Evolutionary conservation across 345 rosid species (phyloP).

Genomic region (Camelina neglecta): DNA sequence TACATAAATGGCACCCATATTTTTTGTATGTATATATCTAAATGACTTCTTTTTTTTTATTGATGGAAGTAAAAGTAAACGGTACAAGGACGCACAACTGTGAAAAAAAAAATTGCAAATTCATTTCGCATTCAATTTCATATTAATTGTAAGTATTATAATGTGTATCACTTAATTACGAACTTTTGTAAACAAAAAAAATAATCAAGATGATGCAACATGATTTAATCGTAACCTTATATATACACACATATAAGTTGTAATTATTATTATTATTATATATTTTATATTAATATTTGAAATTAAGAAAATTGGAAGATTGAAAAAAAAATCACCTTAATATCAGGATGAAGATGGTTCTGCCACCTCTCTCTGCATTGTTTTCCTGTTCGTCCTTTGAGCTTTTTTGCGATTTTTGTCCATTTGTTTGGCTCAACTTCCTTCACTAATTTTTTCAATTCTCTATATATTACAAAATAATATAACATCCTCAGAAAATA

Average conservation of each 20-base stretch:
- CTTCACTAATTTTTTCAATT: too few relatives aligned
- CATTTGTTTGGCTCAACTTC: conserved; percentile 48
- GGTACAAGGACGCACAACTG: not conserved
- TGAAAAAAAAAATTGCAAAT: not conserved
- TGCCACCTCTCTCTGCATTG: conserved; percentile 94
- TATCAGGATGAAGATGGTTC: conserved; percentile 77
- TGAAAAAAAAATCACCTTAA: conserved; percentile 56
- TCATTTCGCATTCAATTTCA: not conserved
- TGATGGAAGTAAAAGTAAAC: not conserved
- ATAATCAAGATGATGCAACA: too few relatives aligned
- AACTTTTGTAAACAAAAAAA: too few relatives aligned
- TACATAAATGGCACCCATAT: not conserved
- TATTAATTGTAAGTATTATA: not conserved
- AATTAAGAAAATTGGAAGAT: not conserved
- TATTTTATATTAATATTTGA: not conserved
- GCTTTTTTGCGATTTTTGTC: conserved; percentile 62
- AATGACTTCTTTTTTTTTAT: not conserved
- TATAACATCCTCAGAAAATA: not conserved
- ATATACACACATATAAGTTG: too few relatives aligned
- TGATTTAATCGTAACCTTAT: too few relatives aligned
- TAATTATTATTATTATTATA: too few relatives aligned
- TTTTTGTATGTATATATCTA: not conserved
- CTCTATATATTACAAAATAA: not conserved
- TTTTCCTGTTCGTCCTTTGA: conserved; percentile 72
- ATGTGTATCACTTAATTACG: not conserved